Evolutionary conservation across 495 filamentous ascomycete species (phyloP).

Genomic region (Penicillium soppii): DNA sequence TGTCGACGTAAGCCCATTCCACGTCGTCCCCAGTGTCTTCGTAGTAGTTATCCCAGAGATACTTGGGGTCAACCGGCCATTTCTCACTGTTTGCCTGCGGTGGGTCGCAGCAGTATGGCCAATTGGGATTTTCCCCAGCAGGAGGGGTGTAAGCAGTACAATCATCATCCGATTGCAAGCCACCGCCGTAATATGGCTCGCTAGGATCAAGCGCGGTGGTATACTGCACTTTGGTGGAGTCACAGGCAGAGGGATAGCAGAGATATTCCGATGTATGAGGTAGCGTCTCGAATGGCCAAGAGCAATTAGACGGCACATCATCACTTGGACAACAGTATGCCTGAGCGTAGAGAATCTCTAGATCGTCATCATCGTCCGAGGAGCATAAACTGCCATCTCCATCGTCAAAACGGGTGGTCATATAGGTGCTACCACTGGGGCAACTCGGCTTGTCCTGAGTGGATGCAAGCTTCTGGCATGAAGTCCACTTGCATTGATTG

Average conservation of each 20-base stretch:
- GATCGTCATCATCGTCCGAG: too few species aligned
- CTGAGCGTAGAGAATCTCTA: too few species aligned
- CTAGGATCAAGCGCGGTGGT: neutral
- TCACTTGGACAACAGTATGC: neutral
- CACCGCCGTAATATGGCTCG: too few species aligned
- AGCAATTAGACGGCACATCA: neutral
- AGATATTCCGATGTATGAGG: neutral
- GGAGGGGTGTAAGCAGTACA: neutral
- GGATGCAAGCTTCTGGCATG: neutral
- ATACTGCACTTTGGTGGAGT: neutral
- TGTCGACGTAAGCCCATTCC: conserved; percentile 14
- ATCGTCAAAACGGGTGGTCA: neutral
- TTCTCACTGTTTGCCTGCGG: conserved; percentile 22
- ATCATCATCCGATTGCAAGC: neutral
- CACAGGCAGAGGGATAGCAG: neutral
- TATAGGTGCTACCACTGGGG: neutral
- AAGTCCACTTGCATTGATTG: neutral
- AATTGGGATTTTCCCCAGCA: neutral
- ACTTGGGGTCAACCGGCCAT: conserved; percentile 32
- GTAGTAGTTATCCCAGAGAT: conserved; percentile 24
- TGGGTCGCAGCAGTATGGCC: conserved; percentile 23
- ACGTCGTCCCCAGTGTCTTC: conserved; percentile 16
- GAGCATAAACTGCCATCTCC: neutral
- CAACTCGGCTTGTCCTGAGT: neutral
- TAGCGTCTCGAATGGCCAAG: neutral